Evolutionary conservation across 257 asterid species (phyloP).

Genomic region (Solanum tacnaense): DNA sequence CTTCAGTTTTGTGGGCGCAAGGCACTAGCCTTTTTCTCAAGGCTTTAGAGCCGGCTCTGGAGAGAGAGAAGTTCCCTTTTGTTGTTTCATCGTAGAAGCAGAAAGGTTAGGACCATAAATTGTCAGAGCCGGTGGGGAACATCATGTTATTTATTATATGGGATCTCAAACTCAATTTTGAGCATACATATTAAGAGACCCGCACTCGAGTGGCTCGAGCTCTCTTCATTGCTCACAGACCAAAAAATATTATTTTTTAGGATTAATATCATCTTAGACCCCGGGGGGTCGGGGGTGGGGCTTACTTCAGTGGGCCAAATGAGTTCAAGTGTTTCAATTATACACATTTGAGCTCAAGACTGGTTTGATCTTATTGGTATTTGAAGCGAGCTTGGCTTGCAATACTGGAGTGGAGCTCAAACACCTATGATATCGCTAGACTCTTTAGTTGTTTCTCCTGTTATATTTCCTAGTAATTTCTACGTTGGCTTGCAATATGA

Average conservation of each 20-base stretch:
- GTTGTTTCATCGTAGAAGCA: background rate
- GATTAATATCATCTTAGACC: background rate
- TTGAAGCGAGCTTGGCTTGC: background rate
- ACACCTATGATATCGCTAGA: background rate
- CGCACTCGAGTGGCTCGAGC: background rate
- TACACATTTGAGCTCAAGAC: background rate
- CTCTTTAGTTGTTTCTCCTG: background rate
- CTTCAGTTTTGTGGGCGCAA: background rate
- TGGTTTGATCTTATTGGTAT: background rate
- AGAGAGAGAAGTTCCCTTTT: background rate
- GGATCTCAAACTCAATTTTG: background rate
- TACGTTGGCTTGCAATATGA: background rate
- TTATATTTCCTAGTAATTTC: background rate
- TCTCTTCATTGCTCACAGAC: background rate
- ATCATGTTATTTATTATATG: background rate
- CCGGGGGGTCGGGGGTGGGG: background rate
- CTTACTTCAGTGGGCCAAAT: background rate
- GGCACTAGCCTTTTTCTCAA: background rate
- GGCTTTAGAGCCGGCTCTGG: background rate
- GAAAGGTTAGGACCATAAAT: background rate
- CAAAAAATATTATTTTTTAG: background rate
- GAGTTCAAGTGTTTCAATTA: background rate
- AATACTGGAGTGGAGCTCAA: background rate
- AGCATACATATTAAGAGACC: background rate
- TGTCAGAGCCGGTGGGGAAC: background rate